These are phyloP conservation scores for Nectriaceae sp. DNA, from an alignment of 2,329 filamentous ascomycete species.

Conservation along the genomic window DNA sequence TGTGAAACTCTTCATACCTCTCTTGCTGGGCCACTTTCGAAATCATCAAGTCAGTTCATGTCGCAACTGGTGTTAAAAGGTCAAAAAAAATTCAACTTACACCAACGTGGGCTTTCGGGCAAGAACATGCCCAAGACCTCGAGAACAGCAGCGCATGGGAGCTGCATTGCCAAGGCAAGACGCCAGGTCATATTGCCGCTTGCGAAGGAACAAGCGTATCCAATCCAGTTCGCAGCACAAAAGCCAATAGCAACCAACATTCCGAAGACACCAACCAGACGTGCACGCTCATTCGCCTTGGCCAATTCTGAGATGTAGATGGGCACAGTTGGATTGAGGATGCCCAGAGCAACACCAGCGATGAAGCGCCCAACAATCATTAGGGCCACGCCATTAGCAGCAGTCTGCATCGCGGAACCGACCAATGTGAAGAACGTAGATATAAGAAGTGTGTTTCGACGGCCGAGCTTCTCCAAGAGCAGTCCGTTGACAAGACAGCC, in stretches of 20 bases:
- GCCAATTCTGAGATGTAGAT: constrained; percentile 44
- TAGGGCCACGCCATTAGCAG: constrained; percentile 40
- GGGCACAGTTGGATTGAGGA: constrained; percentile 30
- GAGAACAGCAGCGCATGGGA: constrained; percentile 26
- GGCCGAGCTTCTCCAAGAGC: not conserved
- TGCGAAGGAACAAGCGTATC: constrained; percentile 32
- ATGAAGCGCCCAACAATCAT: constrained; percentile 42
- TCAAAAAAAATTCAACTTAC: constrained; percentile 11
- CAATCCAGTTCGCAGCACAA: constrained; percentile 20
- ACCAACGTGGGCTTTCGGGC: constrained; percentile 29
- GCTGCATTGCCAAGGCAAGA: constrained; percentile 36
- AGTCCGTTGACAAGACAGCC: not conserved
- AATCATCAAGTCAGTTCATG: not conserved
- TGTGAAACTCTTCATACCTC: constrained; percentile 11
- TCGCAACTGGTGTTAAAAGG: not conserved
- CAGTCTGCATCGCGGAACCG: constrained; percentile 44
- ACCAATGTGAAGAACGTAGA: constrained; percentile 22
- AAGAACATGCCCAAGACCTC: constrained; percentile 20
- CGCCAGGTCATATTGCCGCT: constrained; percentile 34
- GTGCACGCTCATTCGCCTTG: constrained; percentile 44
- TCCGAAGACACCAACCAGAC: constrained; percentile 42
- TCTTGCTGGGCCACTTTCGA: constrained; percentile 10
- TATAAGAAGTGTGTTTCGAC: not conserved
- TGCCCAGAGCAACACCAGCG: constrained; percentile 43
- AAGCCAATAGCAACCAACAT: constrained; percentile 22